Base-by-base conservation (phyloP, 1,139 yeast genomes). In the Lodderomyces beijingensis region DNA sequence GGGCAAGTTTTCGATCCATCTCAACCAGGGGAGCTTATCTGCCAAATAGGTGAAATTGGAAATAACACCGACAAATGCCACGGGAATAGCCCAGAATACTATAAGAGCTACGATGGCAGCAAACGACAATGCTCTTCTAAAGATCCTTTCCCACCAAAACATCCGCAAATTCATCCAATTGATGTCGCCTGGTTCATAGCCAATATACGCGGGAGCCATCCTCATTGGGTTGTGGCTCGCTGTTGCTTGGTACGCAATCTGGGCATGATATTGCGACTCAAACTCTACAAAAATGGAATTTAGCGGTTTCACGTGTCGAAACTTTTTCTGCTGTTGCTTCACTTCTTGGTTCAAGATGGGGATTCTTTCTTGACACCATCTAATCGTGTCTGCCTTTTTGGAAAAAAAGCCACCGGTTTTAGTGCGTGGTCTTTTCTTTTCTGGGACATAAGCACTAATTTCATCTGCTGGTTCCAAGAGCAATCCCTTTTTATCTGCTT, bases 51-150 rank as follows among this genome's bases (percentile, higher is more conserved):
- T 78, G 31, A 84, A 64, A 49, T 86, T 86, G 11, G 95, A 81
- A 37, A 86, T 75, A 37, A 79, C 65, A 58, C 94, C 93, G 16
- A 86, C 84, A 40, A 85, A 79, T 4, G 94, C 86, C 10, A 85
- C 91, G 2, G 95, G 95, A 40, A 86, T 70, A 22, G 93, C 81
- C 95, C 95, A 86, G 45, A 85, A 77, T 13, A 84, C 63, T 33
- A 85, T 69, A 44, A 81, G 57, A 3, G 77, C 67, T 26, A 66
- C 53, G 42, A 87, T 72, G 10, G 79, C 76, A 13, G 79, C 69
- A 33, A 66, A 49, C 1, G 95, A 83, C 37, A 71, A 73, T 17
- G 74, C 51, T 29, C 64, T 59, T 61, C 91, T 73, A 19, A 74
- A 58, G 31, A 82, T 57, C 46, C 88, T 70, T 59, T 83, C 94